Evolutionary conservation across 192 early-diverging fungal genomes (phyloP).

Genomic region (Gamsiella multidivaricata): DNA sequence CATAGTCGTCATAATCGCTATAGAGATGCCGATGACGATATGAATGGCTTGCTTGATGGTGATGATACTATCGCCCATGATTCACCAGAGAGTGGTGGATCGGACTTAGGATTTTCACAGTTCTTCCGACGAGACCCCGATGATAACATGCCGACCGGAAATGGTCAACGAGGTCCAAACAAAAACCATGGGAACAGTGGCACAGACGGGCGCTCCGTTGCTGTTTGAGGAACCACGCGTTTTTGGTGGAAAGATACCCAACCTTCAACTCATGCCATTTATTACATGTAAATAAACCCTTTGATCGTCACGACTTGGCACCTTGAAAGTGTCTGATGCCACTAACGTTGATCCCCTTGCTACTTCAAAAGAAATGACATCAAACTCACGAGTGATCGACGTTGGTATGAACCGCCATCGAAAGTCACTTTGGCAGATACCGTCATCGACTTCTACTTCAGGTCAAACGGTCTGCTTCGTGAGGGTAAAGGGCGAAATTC

Average conservation of each 20-base stretch:
- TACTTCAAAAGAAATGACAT: neutral
- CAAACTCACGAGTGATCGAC: too few relatives aligned
- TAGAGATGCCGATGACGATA: slow-evolving; percentile 16
- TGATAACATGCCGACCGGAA: neutral
- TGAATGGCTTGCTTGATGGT: neutral
- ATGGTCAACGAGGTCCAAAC: neutral
- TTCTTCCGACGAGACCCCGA: slow-evolving; percentile 17
- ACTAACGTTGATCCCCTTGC: neutral
- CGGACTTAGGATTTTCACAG: slow-evolving; percentile 12
- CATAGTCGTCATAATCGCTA: neutral
- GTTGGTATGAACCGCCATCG: slow-evolving; percentile 8
- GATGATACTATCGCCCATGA: neutral
- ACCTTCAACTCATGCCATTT: too few relatives aligned
- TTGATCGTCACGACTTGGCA: too few relatives aligned
- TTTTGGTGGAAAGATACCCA: too few relatives aligned
- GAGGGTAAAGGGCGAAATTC: neutral
- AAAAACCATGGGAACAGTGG: neutral
- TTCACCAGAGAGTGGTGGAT: neutral
- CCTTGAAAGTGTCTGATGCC: too few relatives aligned
- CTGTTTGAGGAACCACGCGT: too few relatives aligned
- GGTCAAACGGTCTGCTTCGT: neutral
- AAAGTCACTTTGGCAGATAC: neutral
- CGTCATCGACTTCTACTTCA: neutral
- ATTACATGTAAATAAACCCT: too few relatives aligned
- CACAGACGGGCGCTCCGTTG: neutral